Percentiles rank a stretch among this genome's conserved stretches.
Conservation (phyloP, 495 filamentous ascomycete species). For the Xylaria sp. region DNA sequence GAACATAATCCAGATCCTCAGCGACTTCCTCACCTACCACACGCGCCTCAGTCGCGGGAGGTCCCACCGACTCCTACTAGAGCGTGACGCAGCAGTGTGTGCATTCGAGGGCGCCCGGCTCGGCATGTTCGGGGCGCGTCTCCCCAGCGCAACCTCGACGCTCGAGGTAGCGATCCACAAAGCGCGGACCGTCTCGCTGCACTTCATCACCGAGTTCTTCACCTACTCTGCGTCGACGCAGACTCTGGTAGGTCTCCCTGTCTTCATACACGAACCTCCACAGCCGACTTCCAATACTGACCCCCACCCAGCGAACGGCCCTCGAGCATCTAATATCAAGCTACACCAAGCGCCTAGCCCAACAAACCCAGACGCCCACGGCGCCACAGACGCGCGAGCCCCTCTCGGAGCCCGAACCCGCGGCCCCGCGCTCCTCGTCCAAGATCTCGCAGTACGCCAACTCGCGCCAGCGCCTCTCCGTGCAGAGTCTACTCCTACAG, state of each 20-base stretch:
- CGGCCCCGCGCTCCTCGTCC: slow-evolving; percentile 24
- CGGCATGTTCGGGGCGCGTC: slow-evolving; percentile 37
- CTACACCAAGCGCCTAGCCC: slow-evolving; percentile 35
- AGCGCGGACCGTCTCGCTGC: slow-evolving; percentile 29
- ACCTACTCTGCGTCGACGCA: slow-evolving; percentile 37
- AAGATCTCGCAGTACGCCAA: slow-evolving; percentile 39
- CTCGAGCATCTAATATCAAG: slow-evolving; percentile 35
- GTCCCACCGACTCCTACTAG: slow-evolving; percentile 28
- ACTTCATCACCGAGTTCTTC: slow-evolving; percentile 37
- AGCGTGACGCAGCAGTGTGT: slow-evolving; percentile 39
- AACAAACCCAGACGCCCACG: slow-evolving; percentile 27
- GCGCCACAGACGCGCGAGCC: neutral
- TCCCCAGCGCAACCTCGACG: slow-evolving; percentile 30
- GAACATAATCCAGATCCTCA: slow-evolving; percentile 37
- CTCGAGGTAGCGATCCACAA: slow-evolving; percentile 34
- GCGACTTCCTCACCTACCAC: slow-evolving; percentile 31
- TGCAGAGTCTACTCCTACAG: slow-evolving; percentile 39
- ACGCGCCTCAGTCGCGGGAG: slow-evolving; percentile 18
- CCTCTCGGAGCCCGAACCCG: slow-evolving; percentile 35
- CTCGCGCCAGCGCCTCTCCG: slow-evolving; percentile 38
- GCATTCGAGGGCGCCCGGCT: slow-evolving; percentile 40
- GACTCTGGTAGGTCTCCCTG: slow-evolving; percentile 32
- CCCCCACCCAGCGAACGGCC: slow-evolving; percentile 28
- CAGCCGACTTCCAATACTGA: neutral
- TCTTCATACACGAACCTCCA: neutral